Conservation (phyloP, 2,329 filamentous ascomycete species). For the Cercospora berteroae region DNA sequence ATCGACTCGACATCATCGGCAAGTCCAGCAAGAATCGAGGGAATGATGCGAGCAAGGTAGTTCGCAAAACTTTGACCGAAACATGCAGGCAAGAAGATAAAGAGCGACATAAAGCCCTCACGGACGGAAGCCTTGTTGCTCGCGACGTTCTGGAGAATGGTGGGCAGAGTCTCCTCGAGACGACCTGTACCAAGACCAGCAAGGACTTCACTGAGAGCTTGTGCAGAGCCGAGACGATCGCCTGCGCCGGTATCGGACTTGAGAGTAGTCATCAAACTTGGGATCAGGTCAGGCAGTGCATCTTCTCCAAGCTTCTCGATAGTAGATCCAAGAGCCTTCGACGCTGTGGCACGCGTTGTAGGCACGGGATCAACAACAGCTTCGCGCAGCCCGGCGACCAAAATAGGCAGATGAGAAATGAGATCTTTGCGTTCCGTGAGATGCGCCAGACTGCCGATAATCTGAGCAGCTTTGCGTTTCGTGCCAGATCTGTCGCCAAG, state of each 20-base stretch:
- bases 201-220: slow-evolving; percentile 93
- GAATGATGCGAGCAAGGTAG: slow-evolving; percentile 93
- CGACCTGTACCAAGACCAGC: slow-evolving; percentile 89
- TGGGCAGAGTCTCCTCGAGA: slow-evolving; percentile 92
- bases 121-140: slow-evolving; percentile 86
- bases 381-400: slow-evolving; percentile 83
- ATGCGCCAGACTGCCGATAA: slow-evolving; percentile 96
- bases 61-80: slow-evolving; percentile 98
- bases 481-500: slow-evolving; percentile 87
- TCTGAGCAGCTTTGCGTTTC: slow-evolving; percentile 93
- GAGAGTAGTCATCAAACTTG: slow-evolving; percentile 94
- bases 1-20: slow-evolving; percentile 97
- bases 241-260: slow-evolving; percentile 96
- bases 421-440: slow-evolving; percentile 95
- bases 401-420: slow-evolving; percentile 81
- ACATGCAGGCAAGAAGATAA: slow-evolving; percentile 98
- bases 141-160: slow-evolving; percentile 91
- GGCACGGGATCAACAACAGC: slow-evolving; percentile 95
- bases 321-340: slow-evolving; percentile 91
- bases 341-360: slow-evolving; percentile 91
- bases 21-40: slow-evolving; percentile 87
- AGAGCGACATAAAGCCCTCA: slow-evolving; percentile 98
- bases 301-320: slow-evolving; percentile 98
- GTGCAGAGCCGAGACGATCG: slow-evolving; percentile 91
- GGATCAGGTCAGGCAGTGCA: slow-evolving; percentile 92